These are phyloP conservation scores for Paramecium biaurelia DNA, from an alignment of 73 alveolate genomes.

Conservation along the genomic window DNA sequence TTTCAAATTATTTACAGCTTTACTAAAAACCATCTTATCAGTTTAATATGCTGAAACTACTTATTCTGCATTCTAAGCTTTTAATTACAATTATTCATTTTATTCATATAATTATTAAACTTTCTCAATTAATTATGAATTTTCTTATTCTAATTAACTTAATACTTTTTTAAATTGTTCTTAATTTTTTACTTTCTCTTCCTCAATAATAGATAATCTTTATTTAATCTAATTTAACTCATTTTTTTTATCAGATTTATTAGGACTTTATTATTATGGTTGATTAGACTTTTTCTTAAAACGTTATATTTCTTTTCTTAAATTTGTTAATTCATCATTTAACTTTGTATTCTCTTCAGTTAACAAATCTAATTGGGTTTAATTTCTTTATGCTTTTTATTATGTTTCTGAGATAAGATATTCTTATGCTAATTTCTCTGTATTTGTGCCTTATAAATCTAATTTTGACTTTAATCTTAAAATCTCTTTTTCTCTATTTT, in stretches of 20 bases:
- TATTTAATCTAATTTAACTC: not conserved
- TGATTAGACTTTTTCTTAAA: not conserved
- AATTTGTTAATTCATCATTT: conserved; percentile 44
- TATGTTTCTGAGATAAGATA: not conserved
- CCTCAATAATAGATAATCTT: not conserved
- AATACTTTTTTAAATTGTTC: not conserved
- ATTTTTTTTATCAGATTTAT: conserved; percentile 40
- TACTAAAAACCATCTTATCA: conserved; percentile 52
- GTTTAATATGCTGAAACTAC: conserved; percentile 58
- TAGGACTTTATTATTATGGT: not conserved
- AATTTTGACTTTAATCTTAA: conserved; percentile 58
- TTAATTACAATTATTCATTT: conserved; percentile 7
- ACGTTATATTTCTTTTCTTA: not conserved
- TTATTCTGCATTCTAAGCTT: conserved; percentile 59
- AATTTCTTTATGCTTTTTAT: conserved; percentile 50
- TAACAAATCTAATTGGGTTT: conserved; percentile 53
- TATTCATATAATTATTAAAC: not conserved
- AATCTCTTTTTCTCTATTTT: conserved; percentile 62
- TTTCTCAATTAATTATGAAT: not conserved
- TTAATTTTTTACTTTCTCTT: not conserved
- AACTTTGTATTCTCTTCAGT: conserved; percentile 59
- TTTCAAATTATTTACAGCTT: conserved; percentile 44
- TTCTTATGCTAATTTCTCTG: conserved; percentile 55
- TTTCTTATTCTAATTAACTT: not conserved
- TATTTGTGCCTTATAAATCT: conserved; percentile 57